phyloP scores from a whole-genome alignment of 2,329 filamentous ascomycete genomes.

The Ophiostoma populinum region DNA sequence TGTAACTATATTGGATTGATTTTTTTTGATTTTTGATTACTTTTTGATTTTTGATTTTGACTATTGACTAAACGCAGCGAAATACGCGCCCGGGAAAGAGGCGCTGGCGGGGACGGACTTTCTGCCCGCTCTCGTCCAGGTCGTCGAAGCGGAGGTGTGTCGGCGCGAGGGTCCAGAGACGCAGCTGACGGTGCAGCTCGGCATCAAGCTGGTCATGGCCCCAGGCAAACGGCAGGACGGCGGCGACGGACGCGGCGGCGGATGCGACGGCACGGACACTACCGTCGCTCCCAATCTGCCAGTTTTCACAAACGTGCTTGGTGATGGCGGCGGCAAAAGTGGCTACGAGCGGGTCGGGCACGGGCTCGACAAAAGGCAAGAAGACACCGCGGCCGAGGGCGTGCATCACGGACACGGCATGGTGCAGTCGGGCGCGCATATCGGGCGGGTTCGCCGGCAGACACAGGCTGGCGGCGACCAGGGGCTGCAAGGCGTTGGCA shows the following conservation, averaged over 20 bases:
- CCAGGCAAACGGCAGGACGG: constrained; percentile 17
- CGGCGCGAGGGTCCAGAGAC: constrained; percentile 16
- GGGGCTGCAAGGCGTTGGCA: constrained; percentile 11
- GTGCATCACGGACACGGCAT: not conserved
- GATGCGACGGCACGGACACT: constrained; percentile 8
- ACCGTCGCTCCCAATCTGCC: constrained; percentile 16
- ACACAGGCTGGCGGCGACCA: constrained; percentile 9
- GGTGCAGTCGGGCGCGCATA: not conserved
- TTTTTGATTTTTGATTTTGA: no score
- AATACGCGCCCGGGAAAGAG: not conserved
- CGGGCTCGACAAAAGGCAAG: no score
- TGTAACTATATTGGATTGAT: no score
- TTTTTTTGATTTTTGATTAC: no score
- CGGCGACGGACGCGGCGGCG: constrained; percentile 4
- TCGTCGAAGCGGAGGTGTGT: not conserved
- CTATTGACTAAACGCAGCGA: no score
- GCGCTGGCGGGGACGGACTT: not conserved
- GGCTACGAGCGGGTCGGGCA: constrained; percentile 19
- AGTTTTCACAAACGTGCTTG: constrained; percentile 27
- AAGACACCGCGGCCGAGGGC: no score
- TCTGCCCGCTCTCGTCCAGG: not conserved
- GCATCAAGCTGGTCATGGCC: constrained; percentile 15
- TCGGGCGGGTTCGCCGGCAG: not conserved
- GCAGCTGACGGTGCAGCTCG: constrained; percentile 17
- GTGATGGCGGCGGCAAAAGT: constrained; percentile 26